These are phyloP conservation scores for Crithidia brevicula DNA, from an alignment of 208 protist species.

Conservation along the genomic window DNA sequence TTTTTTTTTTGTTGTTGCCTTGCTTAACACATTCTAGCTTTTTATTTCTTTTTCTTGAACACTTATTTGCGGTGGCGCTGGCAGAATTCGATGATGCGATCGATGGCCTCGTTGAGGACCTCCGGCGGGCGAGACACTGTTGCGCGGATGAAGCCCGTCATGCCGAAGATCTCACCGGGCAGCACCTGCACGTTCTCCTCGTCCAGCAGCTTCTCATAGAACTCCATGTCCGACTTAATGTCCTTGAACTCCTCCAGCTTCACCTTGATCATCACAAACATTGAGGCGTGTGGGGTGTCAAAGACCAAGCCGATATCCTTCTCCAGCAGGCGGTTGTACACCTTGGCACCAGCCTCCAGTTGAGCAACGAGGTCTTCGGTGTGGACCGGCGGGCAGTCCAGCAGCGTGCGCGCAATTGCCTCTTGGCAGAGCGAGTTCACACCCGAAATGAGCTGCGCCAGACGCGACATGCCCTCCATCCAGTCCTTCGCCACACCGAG, in stretches of 20 bases:
- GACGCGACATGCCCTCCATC: conserved; percentile 45
- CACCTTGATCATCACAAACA: conserved; percentile 93
- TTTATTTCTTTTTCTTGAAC: not conserved
- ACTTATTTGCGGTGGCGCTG: conserved; percentile 50
- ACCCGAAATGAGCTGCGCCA: conserved; percentile 86
- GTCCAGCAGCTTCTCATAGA: conserved; percentile 78
- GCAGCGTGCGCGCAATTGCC: conserved; percentile 80
- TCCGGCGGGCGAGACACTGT: conserved; percentile 75
- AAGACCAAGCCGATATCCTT: conserved; percentile 57
- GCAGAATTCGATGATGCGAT: conserved; percentile 81
- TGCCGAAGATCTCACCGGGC: conserved; percentile 87
- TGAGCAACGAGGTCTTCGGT: conserved; percentile 51
- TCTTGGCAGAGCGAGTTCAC: conserved; percentile 89
- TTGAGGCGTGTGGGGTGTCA: conserved; percentile 72
- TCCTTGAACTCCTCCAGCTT: conserved; percentile 74
- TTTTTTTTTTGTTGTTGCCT: conserved; percentile 4
- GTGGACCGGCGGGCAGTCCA: conserved; percentile 63
- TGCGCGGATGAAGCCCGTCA: conserved; percentile 74
- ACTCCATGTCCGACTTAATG: conserved; percentile 74
- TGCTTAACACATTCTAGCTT: no score
- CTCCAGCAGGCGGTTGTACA: conserved; percentile 46
- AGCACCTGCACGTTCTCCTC: conserved; percentile 92
- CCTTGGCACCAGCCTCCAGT: conserved; percentile 44
- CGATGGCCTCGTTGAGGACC: conserved; percentile 78
- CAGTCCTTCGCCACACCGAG: conserved; percentile 36